Evolutionary conservation across 495 filamentous ascomycete genomes (phyloP), one percentile per base, ranked within the genome.

Genomic region (Penicillium longicatenatum): DNA sequence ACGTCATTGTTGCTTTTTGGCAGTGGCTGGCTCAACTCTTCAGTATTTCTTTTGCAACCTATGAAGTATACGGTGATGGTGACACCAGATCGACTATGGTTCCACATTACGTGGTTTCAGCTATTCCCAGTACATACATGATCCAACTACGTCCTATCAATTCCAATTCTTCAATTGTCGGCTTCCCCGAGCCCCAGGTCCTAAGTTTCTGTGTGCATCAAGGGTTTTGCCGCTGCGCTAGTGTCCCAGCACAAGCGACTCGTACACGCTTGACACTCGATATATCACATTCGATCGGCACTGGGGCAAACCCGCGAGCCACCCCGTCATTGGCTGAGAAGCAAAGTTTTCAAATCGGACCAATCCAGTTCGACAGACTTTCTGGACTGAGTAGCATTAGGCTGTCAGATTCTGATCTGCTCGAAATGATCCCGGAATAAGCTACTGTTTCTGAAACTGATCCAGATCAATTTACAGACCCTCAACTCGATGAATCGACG

Each of bases 191-290:
- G 52, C 39, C 8, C 43, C 11, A 39, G 8, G 50, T 53, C 62
- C 55, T 61, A 59, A 57, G 19, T 63, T 62, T 59, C 20, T 29
- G 6, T 24, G 47, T 57, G 53, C 53, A n/a, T 61, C 48, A 48
- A 52, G 48, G 52, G 35, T 21, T 53, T 57, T 50, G 48, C 54
- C 14, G 52, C 50, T 42, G 33, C 33, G 33, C 11, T 26, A 30
- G 30, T 35, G 41, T 43, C 45, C 2, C 17, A 17, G 31, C 21
- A 9, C 48, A 52, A 52, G 53, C 52, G 44, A 54, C 60, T 57
- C 22, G 44, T 54, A 46, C 49, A 42, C 8, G 35, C 21, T 50
- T 60, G 62, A 65, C 60, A 59, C 33, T 67, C 35, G 66, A 67
- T 31, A 56, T 43, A 62, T 69, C 66, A 69, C 57, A 67, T 65